phyloP scores from a whole-genome alignment of 225 moss, liverwort and hornwort species.

The Ulota crispa region DNA sequence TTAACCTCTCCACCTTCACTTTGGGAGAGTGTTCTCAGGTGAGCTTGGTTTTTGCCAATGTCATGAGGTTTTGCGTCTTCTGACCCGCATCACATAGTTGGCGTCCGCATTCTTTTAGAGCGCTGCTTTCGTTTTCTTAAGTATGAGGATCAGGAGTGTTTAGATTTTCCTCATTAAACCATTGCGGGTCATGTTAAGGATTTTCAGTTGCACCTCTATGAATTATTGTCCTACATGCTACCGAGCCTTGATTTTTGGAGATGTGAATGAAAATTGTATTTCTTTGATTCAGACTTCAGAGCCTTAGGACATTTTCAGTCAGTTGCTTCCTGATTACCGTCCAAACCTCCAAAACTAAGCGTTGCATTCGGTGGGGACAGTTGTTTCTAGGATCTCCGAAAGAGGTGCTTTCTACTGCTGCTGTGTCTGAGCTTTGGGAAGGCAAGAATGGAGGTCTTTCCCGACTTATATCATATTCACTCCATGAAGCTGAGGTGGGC shows the following conservation, averaged over 20 bases:
- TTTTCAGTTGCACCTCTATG: neutral
- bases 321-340: slow-evolving; percentile 10
- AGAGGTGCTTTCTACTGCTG: slow-evolving; percentile 58
- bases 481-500: slow-evolving; percentile 61
- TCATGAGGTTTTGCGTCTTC: slow-evolving; percentile 3
- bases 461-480: slow-evolving; percentile 53
- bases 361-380: slow-evolving; percentile 46
- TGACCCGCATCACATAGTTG: neutral
- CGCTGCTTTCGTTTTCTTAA: neutral
- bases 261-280: neutral
- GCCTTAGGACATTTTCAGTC: neutral
- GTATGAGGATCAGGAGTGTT: neutral
- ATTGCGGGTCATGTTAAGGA: neutral
- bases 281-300: slow-evolving; percentile 1
- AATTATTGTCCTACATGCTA: neutral
- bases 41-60: slow-evolving; percentile 3
- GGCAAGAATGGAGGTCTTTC: slow-evolving; percentile 57
- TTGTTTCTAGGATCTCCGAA: slow-evolving; percentile 63
- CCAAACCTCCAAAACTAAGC: slow-evolving; percentile 24
- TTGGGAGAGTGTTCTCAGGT: slow-evolving; percentile 67
- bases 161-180: neutral
- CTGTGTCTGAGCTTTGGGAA: slow-evolving; percentile 59
- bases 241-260: slow-evolving; percentile 15
- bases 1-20: slow-evolving; percentile 62
- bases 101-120: neutral